Evolutionary conservation across 805 yeast species (phyloP).

Genomic region (Huiozyma sinensis): DNA sequence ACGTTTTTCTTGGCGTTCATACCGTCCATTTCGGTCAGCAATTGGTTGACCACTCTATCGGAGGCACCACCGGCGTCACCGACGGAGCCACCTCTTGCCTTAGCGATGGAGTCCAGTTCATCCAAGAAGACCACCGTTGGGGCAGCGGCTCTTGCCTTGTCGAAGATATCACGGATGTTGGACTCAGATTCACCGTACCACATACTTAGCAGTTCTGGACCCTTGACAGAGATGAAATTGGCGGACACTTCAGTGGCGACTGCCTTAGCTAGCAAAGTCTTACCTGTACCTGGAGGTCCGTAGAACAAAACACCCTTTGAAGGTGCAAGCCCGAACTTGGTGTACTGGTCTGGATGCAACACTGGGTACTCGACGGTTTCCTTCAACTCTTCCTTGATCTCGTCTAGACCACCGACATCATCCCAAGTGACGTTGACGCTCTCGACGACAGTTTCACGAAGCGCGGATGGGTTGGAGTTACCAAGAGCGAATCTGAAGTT

Average conservation of each 20-base stretch:
- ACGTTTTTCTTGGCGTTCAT: slow-evolving; percentile 99
- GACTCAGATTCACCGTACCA: slow-evolving; percentile 99
- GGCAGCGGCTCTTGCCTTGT: slow-evolving; percentile 98
- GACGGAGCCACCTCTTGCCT: slow-evolving; percentile 93
- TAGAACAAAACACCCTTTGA: slow-evolving; percentile 96
- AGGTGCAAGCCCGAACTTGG: slow-evolving; percentile 95
- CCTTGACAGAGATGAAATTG: slow-evolving; percentile 78
- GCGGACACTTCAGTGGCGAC: slow-evolving; percentile 99
- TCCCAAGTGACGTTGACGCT: slow-evolving; percentile 98
- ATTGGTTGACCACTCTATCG: slow-evolving; percentile 94
- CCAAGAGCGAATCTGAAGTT: slow-evolving; percentile 97
- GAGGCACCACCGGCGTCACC: slow-evolving; percentile 99
- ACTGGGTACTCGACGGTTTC: slow-evolving; percentile 99
- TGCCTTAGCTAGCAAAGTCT: slow-evolving; percentile 94
- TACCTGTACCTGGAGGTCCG: slow-evolving; percentile 99
- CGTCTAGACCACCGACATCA: slow-evolving; percentile 97
- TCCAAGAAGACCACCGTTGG: slow-evolving; percentile 98
- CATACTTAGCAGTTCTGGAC: slow-evolving; percentile 64
- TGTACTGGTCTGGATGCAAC: slow-evolving; percentile 95
- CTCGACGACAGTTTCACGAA: slow-evolving; percentile 98
- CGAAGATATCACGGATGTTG: slow-evolving; percentile 93
- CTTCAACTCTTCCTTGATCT: slow-evolving; percentile 90
- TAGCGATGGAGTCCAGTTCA: slow-evolving; percentile 95
- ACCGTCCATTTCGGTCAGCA: slow-evolving; percentile 98
- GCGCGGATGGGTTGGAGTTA: slow-evolving; percentile 95